Conservation (phyloP, 495 filamentous ascomycete species). For the Aspergillus campestris region DNA sequence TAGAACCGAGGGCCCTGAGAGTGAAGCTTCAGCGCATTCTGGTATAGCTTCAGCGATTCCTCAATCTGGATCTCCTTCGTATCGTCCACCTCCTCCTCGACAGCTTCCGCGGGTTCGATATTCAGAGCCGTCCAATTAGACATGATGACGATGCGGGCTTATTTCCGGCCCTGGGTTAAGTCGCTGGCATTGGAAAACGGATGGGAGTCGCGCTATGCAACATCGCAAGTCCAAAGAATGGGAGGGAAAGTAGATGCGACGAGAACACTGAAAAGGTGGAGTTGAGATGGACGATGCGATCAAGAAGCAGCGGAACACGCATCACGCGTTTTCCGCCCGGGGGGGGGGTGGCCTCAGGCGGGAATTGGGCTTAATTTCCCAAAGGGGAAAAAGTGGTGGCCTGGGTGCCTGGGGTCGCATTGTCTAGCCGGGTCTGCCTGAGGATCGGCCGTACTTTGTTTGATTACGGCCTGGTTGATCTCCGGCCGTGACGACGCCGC, state of each 20-base stretch:
- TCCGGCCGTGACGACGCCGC: neutral
- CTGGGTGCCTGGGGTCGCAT: conserved; percentile 6
- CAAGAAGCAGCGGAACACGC: conserved; percentile 13
- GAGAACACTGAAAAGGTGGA: no score
- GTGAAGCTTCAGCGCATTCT: conserved; percentile 84
- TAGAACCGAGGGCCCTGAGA: conserved; percentile 73
- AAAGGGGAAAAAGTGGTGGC: conserved; percentile 23
- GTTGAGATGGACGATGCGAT: neutral
- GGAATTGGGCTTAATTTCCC: conserved; percentile 9
- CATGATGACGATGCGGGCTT: conserved; percentile 32
- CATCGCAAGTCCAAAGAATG: conserved; percentile 13
- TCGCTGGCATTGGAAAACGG: conserved; percentile 5
- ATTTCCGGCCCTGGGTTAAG: conserved; percentile 9
- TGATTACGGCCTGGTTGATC: no score
- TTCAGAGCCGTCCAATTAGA: conserved; percentile 74
- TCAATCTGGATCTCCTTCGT: conserved; percentile 96
- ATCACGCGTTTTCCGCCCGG: conserved; percentile 27
- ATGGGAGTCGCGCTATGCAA: neutral
- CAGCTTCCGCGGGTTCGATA: conserved; percentile 81
- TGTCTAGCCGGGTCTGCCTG: conserved; percentile 5
- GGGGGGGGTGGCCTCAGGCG: no score
- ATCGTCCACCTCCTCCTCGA: conserved; percentile 87
- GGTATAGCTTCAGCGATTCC: conserved; percentile 92
- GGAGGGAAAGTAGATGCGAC: no score
- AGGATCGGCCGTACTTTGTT: conserved; percentile 3